Conservation (phyloP, 306 rosid species). For the Ammopiptanthus mongolicus region DNA sequence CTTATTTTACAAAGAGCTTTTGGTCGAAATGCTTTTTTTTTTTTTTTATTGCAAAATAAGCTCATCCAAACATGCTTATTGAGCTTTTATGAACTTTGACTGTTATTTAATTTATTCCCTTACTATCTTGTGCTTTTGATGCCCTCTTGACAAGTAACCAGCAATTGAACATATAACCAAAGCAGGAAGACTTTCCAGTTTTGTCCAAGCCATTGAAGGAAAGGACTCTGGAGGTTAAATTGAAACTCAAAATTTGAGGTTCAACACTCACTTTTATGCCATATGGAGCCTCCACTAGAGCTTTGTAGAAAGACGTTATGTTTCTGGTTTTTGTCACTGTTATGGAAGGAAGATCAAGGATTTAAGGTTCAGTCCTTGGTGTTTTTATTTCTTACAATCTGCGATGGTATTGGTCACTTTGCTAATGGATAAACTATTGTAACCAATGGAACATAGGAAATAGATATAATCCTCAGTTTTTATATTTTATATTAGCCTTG, state of each 20-base stretch:
- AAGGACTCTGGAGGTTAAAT: conserved; percentile 21
- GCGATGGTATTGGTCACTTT: conserved; percentile 28
- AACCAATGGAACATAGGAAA: conserved; percentile 57
- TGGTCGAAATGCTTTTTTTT: too few relatives aligned
- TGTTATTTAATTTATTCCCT: too few relatives aligned
- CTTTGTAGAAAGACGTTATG: conserved; percentile 34
- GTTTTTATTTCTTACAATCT: conserved; percentile 27
- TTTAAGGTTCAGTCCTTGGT: conserved; percentile 43
- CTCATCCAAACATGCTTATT: too few relatives aligned
- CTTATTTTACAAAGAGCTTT: too few relatives aligned
- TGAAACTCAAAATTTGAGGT: conserved; percentile 50
- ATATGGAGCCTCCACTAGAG: conserved; percentile 40
- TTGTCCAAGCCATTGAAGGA: conserved; percentile 47
- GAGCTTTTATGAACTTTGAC: too few relatives aligned
- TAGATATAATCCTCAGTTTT: conserved; percentile 42
- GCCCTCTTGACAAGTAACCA: too few relatives aligned
- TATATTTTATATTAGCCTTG: conserved; percentile 54
- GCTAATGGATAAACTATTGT: conserved; percentile 37
- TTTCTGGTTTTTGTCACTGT: conserved; percentile 60
- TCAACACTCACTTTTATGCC: conserved; percentile 50
- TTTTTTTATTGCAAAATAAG: too few relatives aligned
- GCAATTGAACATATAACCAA: too few relatives aligned
- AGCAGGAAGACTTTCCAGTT: too few relatives aligned
- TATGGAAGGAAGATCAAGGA: conserved; percentile 73
- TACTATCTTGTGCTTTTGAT: too few relatives aligned